phyloP scores from a whole-genome alignment of 164 flowering plant genomes.

The Nymphaea thermarum region DNA sequence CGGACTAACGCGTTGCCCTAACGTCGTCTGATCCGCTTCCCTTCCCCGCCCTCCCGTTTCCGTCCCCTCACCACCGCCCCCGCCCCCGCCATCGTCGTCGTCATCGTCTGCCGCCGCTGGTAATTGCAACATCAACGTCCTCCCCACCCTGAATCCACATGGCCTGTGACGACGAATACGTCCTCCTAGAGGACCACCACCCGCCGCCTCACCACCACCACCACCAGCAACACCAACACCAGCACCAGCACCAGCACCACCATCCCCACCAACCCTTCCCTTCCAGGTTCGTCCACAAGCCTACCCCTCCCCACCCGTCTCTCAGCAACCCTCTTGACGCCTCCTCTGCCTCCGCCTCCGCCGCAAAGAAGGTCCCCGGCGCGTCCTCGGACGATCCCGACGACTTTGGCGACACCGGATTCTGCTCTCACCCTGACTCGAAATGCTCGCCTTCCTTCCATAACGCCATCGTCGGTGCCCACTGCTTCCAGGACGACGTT shows the following conservation, averaged over 20 bases:
- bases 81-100: neutral
- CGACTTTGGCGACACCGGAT: conserved; percentile 21
- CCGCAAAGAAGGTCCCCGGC: conserved; percentile 12
- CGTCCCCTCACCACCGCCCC: neutral
- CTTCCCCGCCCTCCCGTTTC: neutral
- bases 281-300: conserved; percentile 3
- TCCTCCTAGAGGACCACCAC: neutral
- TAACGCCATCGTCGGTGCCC: conserved; percentile 5
- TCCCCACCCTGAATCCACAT: neutral
- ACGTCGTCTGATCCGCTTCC: conserved; percentile 32
- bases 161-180: neutral
- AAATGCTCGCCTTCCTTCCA: conserved; percentile 7
- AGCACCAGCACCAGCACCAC: conserved; percentile 4
- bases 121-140: too few species aligned
- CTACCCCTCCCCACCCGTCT: conserved; percentile 1
- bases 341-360: conserved; percentile 1
- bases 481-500: neutral
- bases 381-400: conserved; percentile 17
- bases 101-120: neutral
- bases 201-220: conserved; percentile 4
- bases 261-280: conserved; percentile 10
- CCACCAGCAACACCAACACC: conserved; percentile 6
- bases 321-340: conserved; percentile 3
- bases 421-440: conserved; percentile 19
- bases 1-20: conserved; percentile 12